Evolutionary conservation across 1,284 basidiomycete species (phyloP).

Genomic region (Apiotrichum brassicae): DNA sequence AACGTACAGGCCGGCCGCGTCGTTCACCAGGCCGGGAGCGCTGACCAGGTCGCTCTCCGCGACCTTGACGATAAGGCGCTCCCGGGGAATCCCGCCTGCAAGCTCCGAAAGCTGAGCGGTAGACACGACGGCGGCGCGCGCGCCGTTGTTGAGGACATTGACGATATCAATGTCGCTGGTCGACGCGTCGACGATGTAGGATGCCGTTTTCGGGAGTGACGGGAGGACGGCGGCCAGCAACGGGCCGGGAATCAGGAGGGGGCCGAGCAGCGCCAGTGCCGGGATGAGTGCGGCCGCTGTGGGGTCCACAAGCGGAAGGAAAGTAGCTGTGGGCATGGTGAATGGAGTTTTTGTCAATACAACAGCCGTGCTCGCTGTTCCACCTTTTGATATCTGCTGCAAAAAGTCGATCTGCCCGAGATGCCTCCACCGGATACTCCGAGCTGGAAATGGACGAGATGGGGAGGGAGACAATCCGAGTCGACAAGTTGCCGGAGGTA

Average conservation of each 20-base stretch:
- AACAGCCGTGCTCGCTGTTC: too few species aligned
- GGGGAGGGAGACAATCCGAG: too few species aligned
- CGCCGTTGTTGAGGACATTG: conserved; percentile 65
- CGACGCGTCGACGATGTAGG: conserved; percentile 57
- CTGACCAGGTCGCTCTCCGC: conserved; percentile 66
- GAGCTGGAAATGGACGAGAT: too few species aligned
- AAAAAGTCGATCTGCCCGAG: too few species aligned
- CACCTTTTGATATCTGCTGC: too few species aligned
- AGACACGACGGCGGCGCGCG: conserved; percentile 68
- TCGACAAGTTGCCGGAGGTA: too few species aligned
- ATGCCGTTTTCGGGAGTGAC: conserved; percentile 29
- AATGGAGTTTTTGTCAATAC: too few species aligned
- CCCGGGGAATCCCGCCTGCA: conserved; percentile 53
- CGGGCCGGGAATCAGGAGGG: conserved; percentile 56
- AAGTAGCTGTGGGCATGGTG: conserved; percentile 43
- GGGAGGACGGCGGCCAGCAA: conserved; percentile 35
- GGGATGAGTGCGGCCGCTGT: conserved; percentile 51
- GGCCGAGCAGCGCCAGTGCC: conserved; percentile 65
- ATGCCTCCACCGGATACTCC: too few species aligned
- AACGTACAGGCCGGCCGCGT: conserved; percentile 28
- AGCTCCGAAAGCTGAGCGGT: conserved; percentile 60
- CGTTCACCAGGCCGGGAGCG: conserved; percentile 52
- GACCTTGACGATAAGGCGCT: conserved; percentile 66
- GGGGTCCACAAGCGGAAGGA: conserved; percentile 47
- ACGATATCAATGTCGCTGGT: conserved; percentile 57